Base-by-base conservation (phyloP, 2,329 filamentous ascomycete species). In the Curvularia sp. region DNA sequence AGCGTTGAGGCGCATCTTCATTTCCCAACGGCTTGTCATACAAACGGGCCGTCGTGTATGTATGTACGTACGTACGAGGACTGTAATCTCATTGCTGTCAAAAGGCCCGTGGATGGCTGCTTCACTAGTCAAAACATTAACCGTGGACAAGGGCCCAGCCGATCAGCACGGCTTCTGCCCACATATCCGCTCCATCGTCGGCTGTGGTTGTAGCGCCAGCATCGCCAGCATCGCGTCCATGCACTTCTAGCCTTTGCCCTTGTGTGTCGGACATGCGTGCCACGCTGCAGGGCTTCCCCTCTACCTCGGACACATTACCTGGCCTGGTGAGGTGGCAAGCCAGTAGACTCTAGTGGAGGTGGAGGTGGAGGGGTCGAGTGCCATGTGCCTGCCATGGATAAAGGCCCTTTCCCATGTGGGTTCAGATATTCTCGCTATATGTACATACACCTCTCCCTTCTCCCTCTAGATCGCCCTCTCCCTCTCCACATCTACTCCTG, bases 121-220 rank as follows among this genome's bases (percentile, higher is more conserved):
- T 12, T 12, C 25, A 45, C 62, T 54, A 65, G 57, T 10, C 63
- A 38, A 55, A 39, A 38, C 19, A 27, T 13, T 15, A 13, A 12
- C 6, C 38, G 21, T 53, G 27, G 5, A 27, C 21, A 21, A 36
- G 38, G 41, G 53, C 57, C 50, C 27, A 27, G 51, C 42, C 41
- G 69, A 71, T 72, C 64, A 55, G 41, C 62, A 50, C 65, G 56
- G 53, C 46, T 62, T 52, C 59, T 63, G 60, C 60, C 57, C 58
- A 69, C 66, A 67, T 66, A 61, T 51, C 64, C 66, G 66, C 67
- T 50, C 38, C 49, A 43, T 53, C 36, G 46, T 52, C 54, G 57
- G 55, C 53, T 47, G 54, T 57, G 43, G 30, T 23, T 28, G 27
- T 49, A 48, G 52, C 30, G 55, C 55, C 53, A 28, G 28, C 43